Percentiles rank a stretch among this genome's conserved stretches.
Evolutionary conservation across 148 eudicot genomes (phyloP).

Genomic region (Suaeda aralocaspica): DNA sequence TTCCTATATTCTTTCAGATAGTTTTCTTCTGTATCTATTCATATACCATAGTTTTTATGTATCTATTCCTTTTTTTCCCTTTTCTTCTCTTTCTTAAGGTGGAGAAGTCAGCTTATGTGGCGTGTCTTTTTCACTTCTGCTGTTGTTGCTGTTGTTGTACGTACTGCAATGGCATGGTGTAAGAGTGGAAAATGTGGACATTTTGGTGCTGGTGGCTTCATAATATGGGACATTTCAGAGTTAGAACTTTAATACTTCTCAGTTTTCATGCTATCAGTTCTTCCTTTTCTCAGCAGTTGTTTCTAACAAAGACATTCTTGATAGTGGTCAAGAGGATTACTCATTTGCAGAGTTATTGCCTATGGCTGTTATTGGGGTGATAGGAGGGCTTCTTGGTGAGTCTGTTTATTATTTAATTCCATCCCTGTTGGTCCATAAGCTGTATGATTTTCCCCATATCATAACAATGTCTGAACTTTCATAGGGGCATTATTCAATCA

Average conservation of each 20-base stretch:
- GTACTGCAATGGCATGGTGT: conserved; percentile 98
- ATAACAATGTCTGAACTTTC: conserved; percentile 10
- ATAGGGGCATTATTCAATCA: conserved; percentile 93
- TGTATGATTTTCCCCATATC: background rate
- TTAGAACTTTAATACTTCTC: conserved; percentile 33
- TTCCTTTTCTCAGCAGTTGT: conserved; percentile 2
- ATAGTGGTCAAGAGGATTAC: conserved; percentile 99
- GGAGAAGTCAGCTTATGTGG: conserved; percentile 99
- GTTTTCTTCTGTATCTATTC: background rate
- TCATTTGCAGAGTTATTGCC: conserved; percentile 92
- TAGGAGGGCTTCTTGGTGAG: conserved; percentile 98
- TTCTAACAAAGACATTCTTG: conserved; percentile 28
- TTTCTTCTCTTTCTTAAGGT: conserved; percentile 52
- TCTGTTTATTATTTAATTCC: conserved; percentile 13
- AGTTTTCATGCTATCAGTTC: conserved; percentile 10
- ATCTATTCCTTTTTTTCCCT: conserved; percentile 2
- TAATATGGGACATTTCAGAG: conserved; percentile 98
- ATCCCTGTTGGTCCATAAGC: background rate
- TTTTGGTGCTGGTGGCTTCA: conserved; percentile 99
- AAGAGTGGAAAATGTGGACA: conserved; percentile 97
- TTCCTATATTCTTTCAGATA: background rate
- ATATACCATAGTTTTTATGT: background rate
- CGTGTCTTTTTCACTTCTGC: conserved; percentile 99
- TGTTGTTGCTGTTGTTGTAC: conserved; percentile 97
- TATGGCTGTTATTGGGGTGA: conserved; percentile 95